Evolutionary conservation across 169 alveolate genomes (phyloP).

Genomic region (Plasmodium chabaudi): DNA sequence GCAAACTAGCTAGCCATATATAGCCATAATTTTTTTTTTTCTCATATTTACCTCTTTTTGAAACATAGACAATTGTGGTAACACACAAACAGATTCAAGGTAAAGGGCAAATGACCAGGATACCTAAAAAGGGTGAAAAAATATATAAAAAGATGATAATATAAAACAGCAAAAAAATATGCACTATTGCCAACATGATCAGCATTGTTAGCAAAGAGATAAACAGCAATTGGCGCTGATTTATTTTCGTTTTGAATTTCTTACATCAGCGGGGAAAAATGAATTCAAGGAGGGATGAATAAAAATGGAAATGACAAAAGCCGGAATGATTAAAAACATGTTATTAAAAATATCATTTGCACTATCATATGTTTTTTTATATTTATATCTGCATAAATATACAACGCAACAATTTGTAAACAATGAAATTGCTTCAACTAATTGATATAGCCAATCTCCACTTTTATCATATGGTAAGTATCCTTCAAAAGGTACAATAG

Average conservation of each 20-base stretch:
- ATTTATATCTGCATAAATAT: slow-evolving; percentile 87
- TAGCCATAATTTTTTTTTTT: slow-evolving; percentile 10
- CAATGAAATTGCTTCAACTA: slow-evolving; percentile 90
- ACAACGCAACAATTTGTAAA: slow-evolving; percentile 88
- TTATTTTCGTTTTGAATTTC: not conserved
- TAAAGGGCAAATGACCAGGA: slow-evolving; percentile 95
- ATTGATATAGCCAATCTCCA: slow-evolving; percentile 95
- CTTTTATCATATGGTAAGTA: slow-evolving; percentile 94
- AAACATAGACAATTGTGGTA: slow-evolving; percentile 93
- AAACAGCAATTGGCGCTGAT: not conserved
- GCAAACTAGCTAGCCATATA: not conserved
- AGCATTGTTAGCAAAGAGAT: no score
- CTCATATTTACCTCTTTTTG: slow-evolving; percentile 87
- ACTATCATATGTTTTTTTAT: slow-evolving; percentile 88
- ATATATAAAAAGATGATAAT: not conserved
- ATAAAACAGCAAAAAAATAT: no score
- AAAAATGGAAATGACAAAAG: slow-evolving; percentile 89
- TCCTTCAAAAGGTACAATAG: slow-evolving; percentile 95
- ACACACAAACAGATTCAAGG: slow-evolving; percentile 92
- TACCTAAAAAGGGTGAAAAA: slow-evolving; percentile 12
- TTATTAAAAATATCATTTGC: slow-evolving; percentile 87
- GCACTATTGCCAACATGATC: no score
- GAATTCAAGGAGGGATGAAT: slow-evolving; percentile 94
- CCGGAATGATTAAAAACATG: slow-evolving; percentile 86
- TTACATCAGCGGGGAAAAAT: slow-evolving; percentile 89